Evolutionary conservation across 805 yeast genomes (phyloP).

Genomic region (Barnettozyma populi): DNA sequence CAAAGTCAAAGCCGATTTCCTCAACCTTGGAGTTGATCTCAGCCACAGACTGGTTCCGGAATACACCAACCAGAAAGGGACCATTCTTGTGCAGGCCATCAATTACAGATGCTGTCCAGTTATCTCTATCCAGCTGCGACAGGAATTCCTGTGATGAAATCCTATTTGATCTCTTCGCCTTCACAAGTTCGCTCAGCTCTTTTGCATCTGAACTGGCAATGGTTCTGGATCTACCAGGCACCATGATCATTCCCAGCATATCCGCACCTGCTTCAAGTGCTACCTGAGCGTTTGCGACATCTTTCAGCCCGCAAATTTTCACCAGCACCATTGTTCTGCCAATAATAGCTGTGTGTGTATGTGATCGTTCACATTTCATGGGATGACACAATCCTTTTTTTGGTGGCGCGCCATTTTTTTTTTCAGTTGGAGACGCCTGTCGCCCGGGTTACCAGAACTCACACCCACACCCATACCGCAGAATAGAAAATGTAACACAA

Average conservation of each 20-base stretch:
- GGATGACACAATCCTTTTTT: not conserved
- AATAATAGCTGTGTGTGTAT: too few relatives aligned
- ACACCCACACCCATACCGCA: not conserved
- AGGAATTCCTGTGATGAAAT: not conserved
- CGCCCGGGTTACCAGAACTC: too few relatives aligned
- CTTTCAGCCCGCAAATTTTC: slow-evolving; percentile 80
- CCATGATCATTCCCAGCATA: slow-evolving; percentile 79
- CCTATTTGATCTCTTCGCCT: slow-evolving; percentile 6
- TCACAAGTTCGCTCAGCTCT: slow-evolving; percentile 37
- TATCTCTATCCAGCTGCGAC: not conserved
- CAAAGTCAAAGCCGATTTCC: slow-evolving; percentile 58
- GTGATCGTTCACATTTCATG: not conserved
- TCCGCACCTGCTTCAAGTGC: slow-evolving; percentile 75
- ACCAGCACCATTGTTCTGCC: slow-evolving; percentile 36
- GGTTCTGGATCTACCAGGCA: slow-evolving; percentile 76
- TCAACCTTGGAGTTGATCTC: slow-evolving; percentile 43
- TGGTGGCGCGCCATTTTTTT: not conserved
- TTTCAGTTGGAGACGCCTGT: not conserved
- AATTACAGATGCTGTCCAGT: slow-evolving; percentile 10
- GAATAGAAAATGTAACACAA: too few relatives aligned
- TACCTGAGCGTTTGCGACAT: slow-evolving; percentile 58
- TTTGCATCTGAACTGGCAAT: slow-evolving; percentile 43
- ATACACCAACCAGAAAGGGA: slow-evolving; percentile 83
- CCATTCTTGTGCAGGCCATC: slow-evolving; percentile 34
- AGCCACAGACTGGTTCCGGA: slow-evolving; percentile 70